These are phyloP conservation scores for Talaromyces thailandensis DNA, from an alignment of 495 filamentous ascomycete genomes.

Conservation along the genomic window DNA sequence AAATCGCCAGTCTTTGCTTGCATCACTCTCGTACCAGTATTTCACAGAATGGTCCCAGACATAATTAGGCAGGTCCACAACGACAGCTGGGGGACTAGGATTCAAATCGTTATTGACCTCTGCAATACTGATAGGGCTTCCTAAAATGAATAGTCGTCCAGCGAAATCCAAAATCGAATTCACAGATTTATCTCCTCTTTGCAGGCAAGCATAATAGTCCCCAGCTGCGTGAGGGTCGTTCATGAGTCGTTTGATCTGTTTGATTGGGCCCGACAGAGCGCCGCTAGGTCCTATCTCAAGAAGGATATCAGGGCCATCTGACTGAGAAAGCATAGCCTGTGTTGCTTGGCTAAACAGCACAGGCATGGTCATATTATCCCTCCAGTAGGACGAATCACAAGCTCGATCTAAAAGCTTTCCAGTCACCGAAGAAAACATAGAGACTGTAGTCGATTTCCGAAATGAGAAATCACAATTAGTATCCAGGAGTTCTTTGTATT, in stretches of 20 bases:
- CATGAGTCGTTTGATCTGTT: slow-evolving; percentile 13
- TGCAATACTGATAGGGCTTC: slow-evolving; percentile 3
- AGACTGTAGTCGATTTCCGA: slow-evolving; percentile 9
- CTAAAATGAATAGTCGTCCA: slow-evolving; percentile 5
- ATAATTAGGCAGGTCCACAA: slow-evolving; percentile 14
- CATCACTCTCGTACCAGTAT: slow-evolving; percentile 36
- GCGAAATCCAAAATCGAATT: background rate
- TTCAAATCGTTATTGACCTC: background rate
- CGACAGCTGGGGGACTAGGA: background rate
- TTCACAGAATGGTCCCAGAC: slow-evolving; percentile 14
- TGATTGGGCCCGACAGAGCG: slow-evolving; percentile 20
- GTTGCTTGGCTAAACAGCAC: slow-evolving; percentile 23
- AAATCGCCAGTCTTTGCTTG: slow-evolving; percentile 31
- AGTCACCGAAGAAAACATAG: slow-evolving; percentile 30
- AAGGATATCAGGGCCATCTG: slow-evolving; percentile 8
- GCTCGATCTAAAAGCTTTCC: background rate
- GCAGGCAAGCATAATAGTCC: slow-evolving; percentile 22
- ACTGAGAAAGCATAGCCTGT: slow-evolving; percentile 3
- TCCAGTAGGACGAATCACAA: slow-evolving; percentile 18
- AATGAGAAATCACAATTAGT: background rate
- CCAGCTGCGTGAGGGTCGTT: slow-evolving; percentile 12
- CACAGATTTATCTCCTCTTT: slow-evolving; percentile 8
- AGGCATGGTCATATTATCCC: slow-evolving; percentile 18
- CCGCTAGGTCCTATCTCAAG: slow-evolving; percentile 26
- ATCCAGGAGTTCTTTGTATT: slow-evolving; percentile 23